phyloP scores from a whole-genome alignment of 305 asterid species.

The Euphrasia arctica region DNA sequence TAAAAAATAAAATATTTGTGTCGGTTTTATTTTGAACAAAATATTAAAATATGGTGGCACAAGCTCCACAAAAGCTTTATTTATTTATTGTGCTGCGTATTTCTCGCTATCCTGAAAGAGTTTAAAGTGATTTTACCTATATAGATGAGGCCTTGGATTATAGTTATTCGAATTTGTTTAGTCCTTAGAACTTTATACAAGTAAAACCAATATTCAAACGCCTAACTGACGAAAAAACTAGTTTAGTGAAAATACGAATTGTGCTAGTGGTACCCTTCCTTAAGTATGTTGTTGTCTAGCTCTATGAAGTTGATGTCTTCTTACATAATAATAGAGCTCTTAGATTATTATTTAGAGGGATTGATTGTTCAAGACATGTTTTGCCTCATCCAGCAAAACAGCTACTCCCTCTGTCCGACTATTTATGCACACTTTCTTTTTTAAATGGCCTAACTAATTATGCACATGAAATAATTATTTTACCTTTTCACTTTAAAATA shows the following conservation, averaged over 20 bases:
- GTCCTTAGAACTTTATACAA: background rate
- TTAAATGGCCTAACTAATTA: too few species aligned
- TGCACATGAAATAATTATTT: too few species aligned
- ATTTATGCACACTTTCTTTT: too few species aligned
- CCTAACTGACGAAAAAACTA: background rate
- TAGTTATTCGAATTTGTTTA: background rate
- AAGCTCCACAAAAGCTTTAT: background rate
- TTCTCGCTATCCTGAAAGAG: background rate
- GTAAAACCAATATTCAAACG: background rate
- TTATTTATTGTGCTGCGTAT: background rate
- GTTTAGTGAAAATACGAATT: background rate
- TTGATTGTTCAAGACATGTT: background rate
- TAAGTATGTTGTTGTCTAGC: background rate
- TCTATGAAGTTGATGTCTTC: background rate
- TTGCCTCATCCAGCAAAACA: background rate
- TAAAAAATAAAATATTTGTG: too few species aligned
- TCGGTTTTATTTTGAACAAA: too few species aligned
- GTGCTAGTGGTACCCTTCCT: background rate
- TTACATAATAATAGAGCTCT: background rate
- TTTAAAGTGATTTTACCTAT: background rate
- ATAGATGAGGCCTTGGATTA: background rate
- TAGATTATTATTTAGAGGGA: background rate
- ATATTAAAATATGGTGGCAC: too few species aligned
- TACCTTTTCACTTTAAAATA: too few species aligned
- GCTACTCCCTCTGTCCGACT: background rate